phyloP scores from a whole-genome alignment of 768 basidiomycete species.

The Holtermanniella nyarrowii region DNA sequence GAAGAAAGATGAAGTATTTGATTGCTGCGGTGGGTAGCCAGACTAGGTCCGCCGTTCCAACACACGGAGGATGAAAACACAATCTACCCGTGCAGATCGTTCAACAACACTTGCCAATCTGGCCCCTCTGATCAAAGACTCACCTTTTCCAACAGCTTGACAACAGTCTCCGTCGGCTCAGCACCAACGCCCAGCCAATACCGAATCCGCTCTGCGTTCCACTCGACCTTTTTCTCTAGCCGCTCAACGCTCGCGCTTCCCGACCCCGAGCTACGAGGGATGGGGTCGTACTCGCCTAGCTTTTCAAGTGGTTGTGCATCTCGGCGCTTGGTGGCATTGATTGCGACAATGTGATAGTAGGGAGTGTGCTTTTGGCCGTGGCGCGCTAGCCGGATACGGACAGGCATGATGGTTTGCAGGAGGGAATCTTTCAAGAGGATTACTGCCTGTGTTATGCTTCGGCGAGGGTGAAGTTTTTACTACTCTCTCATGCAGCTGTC shows the following conservation, averaged over 20 bases:
- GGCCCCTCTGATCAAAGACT: too few relatives aligned
- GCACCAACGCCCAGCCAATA: conserved; percentile 86
- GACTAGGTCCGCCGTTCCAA: too few relatives aligned
- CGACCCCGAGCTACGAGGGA: conserved; percentile 21
- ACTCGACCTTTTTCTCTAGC: conserved; percentile 60
- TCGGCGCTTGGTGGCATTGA: conserved; percentile 58
- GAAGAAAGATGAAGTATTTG: too few relatives aligned
- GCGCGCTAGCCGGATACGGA: conserved; percentile 75
- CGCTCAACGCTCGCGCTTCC: conserved; percentile 42
- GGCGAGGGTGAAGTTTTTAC: too few relatives aligned
- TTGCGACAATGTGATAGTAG: conserved; percentile 76
- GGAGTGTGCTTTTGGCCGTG: conserved; percentile 66
- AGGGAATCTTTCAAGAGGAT: too few relatives aligned
- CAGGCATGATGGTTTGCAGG: too few relatives aligned
- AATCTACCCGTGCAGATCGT: too few relatives aligned
- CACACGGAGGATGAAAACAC: too few relatives aligned
- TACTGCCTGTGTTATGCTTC: too few relatives aligned
- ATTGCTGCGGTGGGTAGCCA: too few relatives aligned
- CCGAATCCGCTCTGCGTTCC: conserved; percentile 81
- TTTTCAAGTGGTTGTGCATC: conserved; percentile 80
- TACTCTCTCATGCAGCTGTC: too few relatives aligned
- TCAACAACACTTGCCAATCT: too few relatives aligned
- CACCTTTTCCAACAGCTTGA: conserved; percentile 68
- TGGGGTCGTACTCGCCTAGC: conserved; percentile 74
- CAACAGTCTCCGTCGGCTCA: conserved; percentile 64